Conservation (phyloP, 2,329 filamentous ascomycete genomes). For the Venturiaceae sp. region DNA sequence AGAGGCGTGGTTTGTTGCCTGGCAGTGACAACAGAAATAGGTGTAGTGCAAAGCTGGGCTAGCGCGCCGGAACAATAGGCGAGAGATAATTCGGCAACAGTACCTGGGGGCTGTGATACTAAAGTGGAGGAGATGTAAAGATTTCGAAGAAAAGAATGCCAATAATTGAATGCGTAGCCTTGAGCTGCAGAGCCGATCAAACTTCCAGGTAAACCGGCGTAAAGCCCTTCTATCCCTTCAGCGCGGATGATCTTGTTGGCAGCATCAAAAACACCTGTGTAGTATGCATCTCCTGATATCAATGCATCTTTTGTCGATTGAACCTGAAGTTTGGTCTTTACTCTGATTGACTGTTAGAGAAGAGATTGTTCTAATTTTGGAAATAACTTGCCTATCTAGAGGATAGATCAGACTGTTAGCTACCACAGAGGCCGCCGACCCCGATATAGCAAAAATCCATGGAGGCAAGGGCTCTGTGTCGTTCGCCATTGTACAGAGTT, state of each 20-base stretch:
- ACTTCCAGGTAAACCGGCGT: conserved; percentile 4
- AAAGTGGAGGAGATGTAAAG: neutral
- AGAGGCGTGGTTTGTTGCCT: neutral
- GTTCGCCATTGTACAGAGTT: neutral
- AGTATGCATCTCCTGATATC: conserved; percentile 3
- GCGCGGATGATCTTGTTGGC: neutral
- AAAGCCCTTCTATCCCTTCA: neutral
- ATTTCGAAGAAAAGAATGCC: conserved; percentile 4
- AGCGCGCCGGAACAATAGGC: neutral
- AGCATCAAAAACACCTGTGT: neutral
- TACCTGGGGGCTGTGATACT: neutral
- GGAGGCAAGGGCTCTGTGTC: neutral
- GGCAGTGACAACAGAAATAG: neutral
- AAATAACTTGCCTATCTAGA: neutral
- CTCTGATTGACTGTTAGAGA: neutral
- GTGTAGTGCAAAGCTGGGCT: neutral
- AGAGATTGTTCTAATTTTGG: neutral
- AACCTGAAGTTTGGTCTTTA: conserved; percentile 1
- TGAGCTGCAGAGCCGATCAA: neutral
- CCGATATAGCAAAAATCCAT: conserved; percentile 1
- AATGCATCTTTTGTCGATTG: conserved; percentile 3
- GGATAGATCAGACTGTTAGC: neutral
- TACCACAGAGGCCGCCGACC: neutral
- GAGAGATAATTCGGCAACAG: neutral
- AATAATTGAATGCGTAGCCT: conserved; percentile 6